Evolutionary conservation across 345 rosid species (phyloP), one percentile per base, ranked within the genome.

Genomic region (Hibiscus mutabilis): DNA sequence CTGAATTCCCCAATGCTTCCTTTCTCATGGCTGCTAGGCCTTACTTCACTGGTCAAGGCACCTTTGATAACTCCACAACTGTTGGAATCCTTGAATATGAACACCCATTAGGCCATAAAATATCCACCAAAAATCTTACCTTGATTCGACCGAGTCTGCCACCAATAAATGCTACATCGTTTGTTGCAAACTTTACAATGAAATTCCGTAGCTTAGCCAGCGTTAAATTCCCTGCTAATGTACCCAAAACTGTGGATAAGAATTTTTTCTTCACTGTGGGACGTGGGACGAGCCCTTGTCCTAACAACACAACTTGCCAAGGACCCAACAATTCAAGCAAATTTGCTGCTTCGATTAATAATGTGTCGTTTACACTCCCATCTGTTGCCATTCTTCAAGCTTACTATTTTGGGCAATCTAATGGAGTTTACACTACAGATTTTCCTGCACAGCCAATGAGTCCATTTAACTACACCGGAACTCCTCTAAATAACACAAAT

Each of bases 1-100:
- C 83, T 4, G 46, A 65, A 27, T 56, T 60, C 62, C 85, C 87
- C 14, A 79, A 79, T 40, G 75, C 82, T 46, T 77, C 77, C 66
- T 84, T 84, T 79, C 77, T 79, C 79, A 84, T 84, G 82, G 80
- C 76, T 16, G 85, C 83, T 5, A 21, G 80, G 18, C 71, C 87
- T 29, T 84, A 82, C 58, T 77, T 71, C 81, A 18, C 76, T 0
- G 87, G 85, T 18, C 52, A 6, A 24, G 87, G 82, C 72, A 2
- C 71, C 2, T 11, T 84, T 53, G 85, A 84, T 70, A 82, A 82
- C 68, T 52, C 87, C 60, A 84, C 87, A 29, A 76, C 80, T 0
- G 79, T 83, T 1, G 87, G 76, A 4, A 74, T 84, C 42, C 83
- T 84, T 21, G 77, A 78, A 73, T 84, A 84, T 79, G 53, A 79